phyloP scores from a whole-genome alignment of 805 yeast genomes.

The Wickerhamomyces hampshirensis region DNA sequence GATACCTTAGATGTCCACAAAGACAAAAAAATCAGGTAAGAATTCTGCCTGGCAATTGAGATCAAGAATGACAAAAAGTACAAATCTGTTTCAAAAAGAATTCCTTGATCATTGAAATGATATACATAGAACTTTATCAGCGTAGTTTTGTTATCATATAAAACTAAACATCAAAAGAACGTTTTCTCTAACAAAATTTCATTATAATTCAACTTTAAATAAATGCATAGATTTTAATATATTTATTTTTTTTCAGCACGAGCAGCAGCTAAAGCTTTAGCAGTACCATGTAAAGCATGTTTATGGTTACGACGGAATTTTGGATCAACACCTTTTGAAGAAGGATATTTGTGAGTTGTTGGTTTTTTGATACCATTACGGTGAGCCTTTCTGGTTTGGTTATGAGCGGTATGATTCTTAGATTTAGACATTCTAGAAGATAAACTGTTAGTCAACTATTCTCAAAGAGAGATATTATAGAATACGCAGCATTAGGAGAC shows the following conservation, averaged over 20 bases:
- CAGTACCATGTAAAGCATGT: conserved; percentile 97
- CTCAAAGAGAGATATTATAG: background rate
- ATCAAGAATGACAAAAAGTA: too few relatives aligned
- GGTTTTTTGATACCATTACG: conserved; percentile 99
- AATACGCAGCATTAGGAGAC: too few relatives aligned
- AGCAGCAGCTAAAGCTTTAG: conserved; percentile 85
- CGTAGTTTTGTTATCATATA: background rate
- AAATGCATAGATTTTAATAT: conserved; percentile 1
- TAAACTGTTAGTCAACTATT: conserved; percentile 26
- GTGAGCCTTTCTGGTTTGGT: conserved; percentile 99
- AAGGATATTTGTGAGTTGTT: conserved; percentile 95
- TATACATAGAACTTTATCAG: conserved; percentile 18
- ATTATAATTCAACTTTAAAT: background rate
- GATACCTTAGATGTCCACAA: too few relatives aligned
- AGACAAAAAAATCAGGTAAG: too few relatives aligned
- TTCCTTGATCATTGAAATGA: conserved; percentile 22
- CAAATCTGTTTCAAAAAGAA: too few relatives aligned
- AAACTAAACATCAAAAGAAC: background rate
- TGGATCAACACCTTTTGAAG: conserved; percentile 98
- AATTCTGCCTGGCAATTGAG: too few relatives aligned
- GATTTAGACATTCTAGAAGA: conserved; percentile 84
- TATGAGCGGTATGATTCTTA: conserved; percentile 99
- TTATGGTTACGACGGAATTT: conserved; percentile 99
- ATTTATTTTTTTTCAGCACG: conserved; percentile 44
- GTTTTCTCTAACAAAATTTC: conserved; percentile 1